A percentile compares a stretch with the other conserved stretches of the same genome.
Evolutionary conservation across 805 yeast species (phyloP).

Genomic region (Metahyphopichia silvanorum): DNA sequence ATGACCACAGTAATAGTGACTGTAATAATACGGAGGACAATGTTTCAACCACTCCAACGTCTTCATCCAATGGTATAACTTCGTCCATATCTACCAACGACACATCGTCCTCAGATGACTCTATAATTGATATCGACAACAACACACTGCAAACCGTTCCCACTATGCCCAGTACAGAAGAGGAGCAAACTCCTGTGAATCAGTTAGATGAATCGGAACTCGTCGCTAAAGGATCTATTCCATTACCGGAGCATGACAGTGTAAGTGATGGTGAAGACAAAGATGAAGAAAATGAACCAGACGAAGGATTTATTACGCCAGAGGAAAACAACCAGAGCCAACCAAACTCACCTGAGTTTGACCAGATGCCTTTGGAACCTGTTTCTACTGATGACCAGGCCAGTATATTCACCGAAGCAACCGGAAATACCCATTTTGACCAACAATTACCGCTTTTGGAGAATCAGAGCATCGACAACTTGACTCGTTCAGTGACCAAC

Average conservation of each 20-base stretch:
- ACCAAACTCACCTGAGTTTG: too few species aligned
- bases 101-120: neutral
- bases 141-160: neutral
- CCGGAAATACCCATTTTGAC: constrained; percentile 15
- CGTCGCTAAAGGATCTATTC: too few species aligned
- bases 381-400: constrained; percentile 6
- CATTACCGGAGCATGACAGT: too few species aligned
- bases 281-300: neutral
- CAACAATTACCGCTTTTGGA: constrained; percentile 25
- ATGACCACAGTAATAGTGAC: neutral
- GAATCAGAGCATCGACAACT: constrained; percentile 17
- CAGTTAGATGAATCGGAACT: too few species aligned
- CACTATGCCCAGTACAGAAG: neutral
- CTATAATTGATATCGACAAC: neutral
- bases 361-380: neutral
- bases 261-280: neutral
- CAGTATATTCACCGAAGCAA: constrained; percentile 8
- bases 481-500: constrained; percentile 7
- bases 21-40: neutral
- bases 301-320: too few species aligned
- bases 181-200: too few species aligned
- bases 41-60: neutral
- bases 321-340: too few species aligned
- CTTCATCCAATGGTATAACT: neutral
- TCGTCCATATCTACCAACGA: neutral